phyloP scores from a whole-genome alignment of 129 eudicot species.

The Lactuca saligna region DNA sequence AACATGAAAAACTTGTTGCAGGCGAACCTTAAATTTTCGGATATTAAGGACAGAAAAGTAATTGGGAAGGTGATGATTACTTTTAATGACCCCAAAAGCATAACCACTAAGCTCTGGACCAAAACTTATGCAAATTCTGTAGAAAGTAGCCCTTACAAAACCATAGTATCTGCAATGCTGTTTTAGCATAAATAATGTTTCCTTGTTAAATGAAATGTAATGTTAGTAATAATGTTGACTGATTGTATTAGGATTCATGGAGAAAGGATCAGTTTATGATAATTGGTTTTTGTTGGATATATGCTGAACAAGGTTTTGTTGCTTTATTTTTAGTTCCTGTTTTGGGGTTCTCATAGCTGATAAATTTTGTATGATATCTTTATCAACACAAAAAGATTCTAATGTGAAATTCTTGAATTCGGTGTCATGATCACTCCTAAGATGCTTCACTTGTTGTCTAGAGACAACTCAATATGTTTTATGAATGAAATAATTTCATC shows the following conservation, averaged over 20 bases:
- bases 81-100: constrained; percentile 52
- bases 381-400: too few species aligned
- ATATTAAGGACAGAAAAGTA: constrained; percentile 77
- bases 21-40: constrained; percentile 55
- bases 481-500: too few species aligned
- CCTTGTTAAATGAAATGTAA: not conserved
- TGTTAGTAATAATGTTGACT: constrained; percentile 2
- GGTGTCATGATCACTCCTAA: too few species aligned
- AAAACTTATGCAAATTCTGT: not conserved
- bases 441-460: too few species aligned
- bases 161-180: not conserved
- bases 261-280: not conserved
- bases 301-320: not conserved
- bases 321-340: not conserved
- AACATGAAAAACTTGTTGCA: not conserved
- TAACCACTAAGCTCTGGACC: constrained; percentile 53
- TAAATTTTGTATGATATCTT: too few species aligned
- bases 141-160: not conserved
- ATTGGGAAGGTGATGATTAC: constrained; percentile 89
- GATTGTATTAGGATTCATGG: not conserved
- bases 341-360: not conserved
- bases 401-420: too few species aligned
- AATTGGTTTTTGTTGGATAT: not conserved
- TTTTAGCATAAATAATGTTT: constrained; percentile 6
- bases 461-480: too few species aligned